phyloP scores from a whole-genome alignment of 2,329 filamentous ascomycete species.

The Myriosclerotinia scirpicola region DNA sequence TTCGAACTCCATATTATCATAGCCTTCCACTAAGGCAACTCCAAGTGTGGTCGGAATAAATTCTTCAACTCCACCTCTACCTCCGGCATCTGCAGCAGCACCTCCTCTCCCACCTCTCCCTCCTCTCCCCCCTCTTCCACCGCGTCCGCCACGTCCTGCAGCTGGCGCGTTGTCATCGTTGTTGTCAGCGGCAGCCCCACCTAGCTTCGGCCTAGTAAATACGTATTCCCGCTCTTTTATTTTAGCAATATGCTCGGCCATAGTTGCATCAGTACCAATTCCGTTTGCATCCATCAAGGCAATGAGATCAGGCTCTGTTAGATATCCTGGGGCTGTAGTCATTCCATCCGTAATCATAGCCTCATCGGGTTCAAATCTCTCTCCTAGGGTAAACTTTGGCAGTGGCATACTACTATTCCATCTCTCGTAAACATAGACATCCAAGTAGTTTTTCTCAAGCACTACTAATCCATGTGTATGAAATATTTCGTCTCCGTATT shows the following conservation, averaged over 20 bases:
- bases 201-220: constrained; percentile 56
- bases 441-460: constrained; percentile 85
- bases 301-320: constrained; percentile 95
- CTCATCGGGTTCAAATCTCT: constrained; percentile 83
- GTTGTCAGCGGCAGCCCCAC: constrained; percentile 34
- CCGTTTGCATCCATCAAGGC: constrained; percentile 98
- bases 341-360: constrained; percentile 90
- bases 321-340: constrained; percentile 77
- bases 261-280: constrained; percentile 96
- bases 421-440: constrained; percentile 94
- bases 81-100: constrained; percentile 44
- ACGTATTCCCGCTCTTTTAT: constrained; percentile 91
- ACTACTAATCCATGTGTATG: constrained; percentile 81
- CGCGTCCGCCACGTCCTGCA: constrained; percentile 44
- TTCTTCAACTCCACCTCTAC: constrained; percentile 63
- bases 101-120: constrained; percentile 47
- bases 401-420: constrained; percentile 88
- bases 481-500: constrained; percentile 82
- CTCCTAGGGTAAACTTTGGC: constrained; percentile 75
- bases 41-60: constrained; percentile 93
- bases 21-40: constrained; percentile 88
- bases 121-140: constrained; percentile 46
- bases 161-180: constrained; percentile 40
- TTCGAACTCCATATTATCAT: constrained; percentile 90
- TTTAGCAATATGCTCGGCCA: constrained; percentile 97